phyloP scores from a whole-genome alignment of 768 basidiomycete species.

The Podaxis mareebaensis region DNA sequence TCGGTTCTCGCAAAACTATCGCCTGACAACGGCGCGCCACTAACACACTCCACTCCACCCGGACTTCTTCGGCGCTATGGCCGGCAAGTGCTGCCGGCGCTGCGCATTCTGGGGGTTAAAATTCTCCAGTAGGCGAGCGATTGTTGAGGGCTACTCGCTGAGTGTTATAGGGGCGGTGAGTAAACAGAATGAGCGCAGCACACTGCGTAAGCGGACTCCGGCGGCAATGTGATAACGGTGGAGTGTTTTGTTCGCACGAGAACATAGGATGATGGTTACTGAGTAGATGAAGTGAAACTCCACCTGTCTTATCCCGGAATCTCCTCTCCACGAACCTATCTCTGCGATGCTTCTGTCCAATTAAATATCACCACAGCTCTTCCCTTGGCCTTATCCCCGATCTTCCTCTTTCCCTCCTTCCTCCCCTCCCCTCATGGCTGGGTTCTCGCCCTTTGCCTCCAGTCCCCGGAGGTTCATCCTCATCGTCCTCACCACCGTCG shows the following conservation, averaged over 20 bases:
- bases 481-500: slow-evolving; percentile 46
- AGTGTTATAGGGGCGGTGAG: too few species aligned
- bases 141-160: too few species aligned
- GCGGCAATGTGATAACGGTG: background rate
- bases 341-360: slow-evolving; percentile 8
- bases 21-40: background rate
- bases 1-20: background rate
- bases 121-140: too few species aligned
- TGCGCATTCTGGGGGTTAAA: slow-evolving; percentile 2
- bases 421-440: slow-evolving; percentile 20
- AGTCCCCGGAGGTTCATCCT: slow-evolving; percentile 59
- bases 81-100: background rate
- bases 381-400: background rate
- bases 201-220: background rate
- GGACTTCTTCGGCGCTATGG: background rate
- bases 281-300: slow-evolving; percentile 5
- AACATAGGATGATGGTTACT: slow-evolving; percentile 13
- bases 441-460: slow-evolving; percentile 21
- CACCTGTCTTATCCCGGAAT: slow-evolving; percentile 16
- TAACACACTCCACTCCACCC: background rate
- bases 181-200: background rate
- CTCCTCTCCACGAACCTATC: slow-evolving; percentile 15
- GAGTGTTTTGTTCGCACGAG: slow-evolving; percentile 9
- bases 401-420: slow-evolving; percentile 4
- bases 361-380: slow-evolving; percentile 14